phyloP scores from a whole-genome alignment of 805 yeast species.

The Myxozyma mucilagina region DNA sequence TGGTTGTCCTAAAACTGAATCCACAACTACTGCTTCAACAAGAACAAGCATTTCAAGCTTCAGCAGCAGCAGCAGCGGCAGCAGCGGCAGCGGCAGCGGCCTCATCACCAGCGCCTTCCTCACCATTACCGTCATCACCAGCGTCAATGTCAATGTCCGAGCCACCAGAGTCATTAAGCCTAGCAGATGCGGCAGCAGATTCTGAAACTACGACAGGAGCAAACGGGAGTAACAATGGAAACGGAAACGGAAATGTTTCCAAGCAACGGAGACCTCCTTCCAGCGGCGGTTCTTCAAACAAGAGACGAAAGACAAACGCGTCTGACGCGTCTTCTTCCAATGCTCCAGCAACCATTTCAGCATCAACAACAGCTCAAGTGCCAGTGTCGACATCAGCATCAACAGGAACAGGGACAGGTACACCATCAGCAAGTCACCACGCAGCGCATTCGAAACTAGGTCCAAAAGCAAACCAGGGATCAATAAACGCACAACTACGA shows the following conservation, averaged over 20 bases:
- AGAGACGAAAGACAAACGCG: neutral
- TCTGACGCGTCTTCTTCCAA: conserved; percentile 8
- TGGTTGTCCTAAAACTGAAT: conserved; percentile 24
- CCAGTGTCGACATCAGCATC: too few relatives aligned
- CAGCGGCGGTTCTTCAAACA: conserved; percentile 3
- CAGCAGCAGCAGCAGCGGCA: too few relatives aligned
- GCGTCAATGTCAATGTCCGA: conserved; percentile 1
- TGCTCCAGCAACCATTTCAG: neutral
- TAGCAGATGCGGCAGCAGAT: neutral
- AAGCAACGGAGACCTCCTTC: conserved; percentile 14
- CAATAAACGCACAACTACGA: conserved; percentile 41
- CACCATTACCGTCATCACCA: conserved; percentile 19
- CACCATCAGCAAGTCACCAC: conserved; percentile 11
- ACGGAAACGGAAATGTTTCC: conserved; percentile 15
- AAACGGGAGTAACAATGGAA: conserved; percentile 11
- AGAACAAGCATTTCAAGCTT: neutral
- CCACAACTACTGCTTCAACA: conserved; percentile 23
- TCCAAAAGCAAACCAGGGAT: conserved; percentile 36
- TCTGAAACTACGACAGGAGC: conserved; percentile 1
- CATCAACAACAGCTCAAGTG: too few relatives aligned
- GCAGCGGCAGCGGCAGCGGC: conserved; percentile 6
- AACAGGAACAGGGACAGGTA: too few relatives aligned
- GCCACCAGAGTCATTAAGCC: too few relatives aligned
- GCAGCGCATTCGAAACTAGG: conserved; percentile 31
- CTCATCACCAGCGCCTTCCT: conserved; percentile 9